Base-by-base conservation (phyloP, 2,329 filamentous ascomycete genomes). In the Camillea tinctor region DNA sequence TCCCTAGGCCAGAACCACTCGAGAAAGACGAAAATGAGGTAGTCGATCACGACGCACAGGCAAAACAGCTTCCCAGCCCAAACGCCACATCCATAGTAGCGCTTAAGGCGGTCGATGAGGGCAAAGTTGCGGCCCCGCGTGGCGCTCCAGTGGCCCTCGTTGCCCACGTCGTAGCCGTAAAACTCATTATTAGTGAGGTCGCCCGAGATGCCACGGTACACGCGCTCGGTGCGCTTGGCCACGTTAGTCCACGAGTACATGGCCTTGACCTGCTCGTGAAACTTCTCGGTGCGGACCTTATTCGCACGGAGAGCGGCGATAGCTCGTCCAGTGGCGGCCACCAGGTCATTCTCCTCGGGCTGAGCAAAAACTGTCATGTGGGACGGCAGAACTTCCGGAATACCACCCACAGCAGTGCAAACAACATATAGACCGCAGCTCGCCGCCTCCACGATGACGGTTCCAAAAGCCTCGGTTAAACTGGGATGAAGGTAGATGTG, bases 161-260 rank as follows among this genome's bases (percentile, higher is more conserved):
- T 84, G 6, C 84, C 86, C 3, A 88, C 86, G 58, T 92, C 88
- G 71, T 91, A 89, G 17, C 92, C 92, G 71, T 97, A 97, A 70
- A 96, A 96, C 61, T 96, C 92, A 57, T 90, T 88, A 68, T 96
- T 92, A 65, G 86, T 88, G 56, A 96, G 88, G n/a, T 87, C 88
- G 7, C 93, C 93, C 2, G 88, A 92, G 67, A 99, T 96, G 53
- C 95, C 92, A 73, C 96, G 88, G 75, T 99, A 99, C 0, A 99
- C 95, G 26, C 94, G 85, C 77, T 99, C 95, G 0, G 95, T 98
- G 58, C 95, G 90, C 68, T 90, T 85, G 15, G 95, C 95, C 24
- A 99, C 94, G 73, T 99, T 94, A 24, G 91, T 91, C 95, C 95
- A 99, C 1, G 92, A 96, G 78, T 99, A 99, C 95, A 98, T 98